These are phyloP conservation scores for Pilasporangium apinafurcum DNA, from an alignment of 352 stramenopile genomes.

Conservation along the genomic window DNA sequence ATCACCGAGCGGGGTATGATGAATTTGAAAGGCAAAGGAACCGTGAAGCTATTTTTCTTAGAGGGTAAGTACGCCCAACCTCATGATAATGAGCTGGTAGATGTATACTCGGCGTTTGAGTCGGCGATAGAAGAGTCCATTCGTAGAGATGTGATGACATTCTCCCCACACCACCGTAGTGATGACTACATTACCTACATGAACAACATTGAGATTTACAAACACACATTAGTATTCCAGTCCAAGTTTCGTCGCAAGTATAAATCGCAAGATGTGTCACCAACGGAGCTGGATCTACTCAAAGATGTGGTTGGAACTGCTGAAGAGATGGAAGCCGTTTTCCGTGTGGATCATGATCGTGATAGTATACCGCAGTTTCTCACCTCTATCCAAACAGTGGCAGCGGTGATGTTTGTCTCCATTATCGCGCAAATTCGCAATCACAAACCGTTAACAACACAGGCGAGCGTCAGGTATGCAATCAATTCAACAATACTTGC, in stretches of 20 bases:
- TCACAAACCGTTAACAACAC: constrained; percentile 8
- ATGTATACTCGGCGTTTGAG: constrained; percentile 31
- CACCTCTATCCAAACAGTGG: constrained; percentile 24
- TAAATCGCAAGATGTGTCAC: background rate
- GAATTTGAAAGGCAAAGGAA: constrained; percentile 69
- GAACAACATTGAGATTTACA: constrained; percentile 52
- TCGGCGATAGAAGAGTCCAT: constrained; percentile 45
- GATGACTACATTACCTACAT: constrained; percentile 58
- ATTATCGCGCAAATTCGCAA: constrained; percentile 41
- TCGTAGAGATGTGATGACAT: constrained; percentile 20
- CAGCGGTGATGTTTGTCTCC: constrained; percentile 19
- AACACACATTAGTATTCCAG: constrained; percentile 39
- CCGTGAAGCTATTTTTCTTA: constrained; percentile 63
- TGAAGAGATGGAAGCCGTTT: constrained; percentile 49
- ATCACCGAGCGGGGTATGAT: constrained; percentile 58
- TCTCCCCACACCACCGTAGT: constrained; percentile 38
- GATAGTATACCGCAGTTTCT: constrained; percentile 52
- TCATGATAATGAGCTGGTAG: constrained; percentile 9
- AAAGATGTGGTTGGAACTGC: constrained; percentile 38
- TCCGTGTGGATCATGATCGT: constrained; percentile 34
- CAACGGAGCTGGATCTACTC: constrained; percentile 7
- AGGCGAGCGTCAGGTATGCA: constrained; percentile 22
- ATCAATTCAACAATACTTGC: constrained; percentile 22
- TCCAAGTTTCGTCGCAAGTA: constrained; percentile 14
- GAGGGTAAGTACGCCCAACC: constrained; percentile 35